phyloP scores from a whole-genome alignment of 257 asterid species.

The Ophiorrhiza pumila region DNA sequence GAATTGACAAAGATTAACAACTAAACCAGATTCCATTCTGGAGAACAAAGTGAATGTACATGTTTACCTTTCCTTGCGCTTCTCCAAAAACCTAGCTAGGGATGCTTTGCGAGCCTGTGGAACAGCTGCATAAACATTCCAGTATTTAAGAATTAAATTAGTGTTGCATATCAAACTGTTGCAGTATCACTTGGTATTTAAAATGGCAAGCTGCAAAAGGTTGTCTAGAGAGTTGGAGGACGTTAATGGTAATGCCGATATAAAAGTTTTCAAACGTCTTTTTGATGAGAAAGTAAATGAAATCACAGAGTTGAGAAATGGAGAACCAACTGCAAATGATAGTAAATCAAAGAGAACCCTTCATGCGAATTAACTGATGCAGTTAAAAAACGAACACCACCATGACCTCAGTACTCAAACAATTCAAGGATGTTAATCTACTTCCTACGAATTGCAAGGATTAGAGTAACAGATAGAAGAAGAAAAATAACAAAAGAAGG shows the following conservation, averaged over 20 bases:
- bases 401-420: background rate
- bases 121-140: constrained; percentile 45
- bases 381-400: background rate
- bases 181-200: background rate
- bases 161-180: background rate
- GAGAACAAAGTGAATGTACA: background rate
- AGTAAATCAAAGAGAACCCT: background rate
- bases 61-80: constrained; percentile 78
- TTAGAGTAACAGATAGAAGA: background rate
- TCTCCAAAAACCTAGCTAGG: constrained; percentile 77
- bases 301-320: background rate
- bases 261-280: background rate
- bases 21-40: background rate
- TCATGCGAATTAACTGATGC: background rate
- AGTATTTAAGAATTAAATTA: background rate
- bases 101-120: constrained; percentile 87
- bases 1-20: background rate
- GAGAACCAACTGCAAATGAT: background rate
- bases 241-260: background rate
- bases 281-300: background rate
- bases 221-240: background rate
- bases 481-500: background rate
- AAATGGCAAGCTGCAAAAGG: background rate
- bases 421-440: too few species aligned
- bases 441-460: background rate